Evolutionary conservation across 352 stramenopile species (phyloP), one percentile per base, ranked within the genome.

Genomic region (Pythium scleroteichum): DNA sequence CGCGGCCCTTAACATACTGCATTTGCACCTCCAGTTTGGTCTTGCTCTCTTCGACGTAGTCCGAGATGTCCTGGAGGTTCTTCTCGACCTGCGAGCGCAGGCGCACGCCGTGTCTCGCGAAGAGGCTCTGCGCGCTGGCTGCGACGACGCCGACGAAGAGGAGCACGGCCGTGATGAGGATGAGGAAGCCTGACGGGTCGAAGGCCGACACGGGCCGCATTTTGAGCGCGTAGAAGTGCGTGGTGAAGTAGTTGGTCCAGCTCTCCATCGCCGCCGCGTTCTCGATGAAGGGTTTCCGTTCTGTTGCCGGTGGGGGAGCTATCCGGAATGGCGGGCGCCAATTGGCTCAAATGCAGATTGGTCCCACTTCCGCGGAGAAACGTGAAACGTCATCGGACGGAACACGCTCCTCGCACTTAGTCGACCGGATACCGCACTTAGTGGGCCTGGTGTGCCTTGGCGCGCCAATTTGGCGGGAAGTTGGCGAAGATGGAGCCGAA

Each of bases 141-240:
- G 80, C 63, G 22, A 89, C 64, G 24, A 87, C 72, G 48, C 85
- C 85, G 50, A 92, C 62, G 61, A 89, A 59, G 50, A 94, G 71
- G 57, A 91, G 75, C 57, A 83, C 64, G 56, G 68, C 75, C 24
- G 83, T 81, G 51, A 90, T 67, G 68, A 94, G 62, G 69, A 94
- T 87, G 68, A 94, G 75, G 66, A 92, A 93, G 54, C 85, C 85
- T n/a, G 85, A 90, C 46, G 85, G 85, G 51, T 94, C 85, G 56
- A 94, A 93, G 20, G 79, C 75, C 62, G 85, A 93, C 53, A 91
- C 85, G 27, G 85, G 85, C 16, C 80, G 78, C 66, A 87, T 87
- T 68, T 92, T 89, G 72, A 88, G 79, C 27, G 76, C 81, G 72
- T 92, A 88, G 71, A 95, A 95, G 63, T 95, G 85, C 55, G 83